Percentiles rank a stretch among this genome's conserved stretches.
Evolutionary conservation across 176 grass and related monocot genomes (phyloP).

Genomic region (Areca catechu): DNA sequence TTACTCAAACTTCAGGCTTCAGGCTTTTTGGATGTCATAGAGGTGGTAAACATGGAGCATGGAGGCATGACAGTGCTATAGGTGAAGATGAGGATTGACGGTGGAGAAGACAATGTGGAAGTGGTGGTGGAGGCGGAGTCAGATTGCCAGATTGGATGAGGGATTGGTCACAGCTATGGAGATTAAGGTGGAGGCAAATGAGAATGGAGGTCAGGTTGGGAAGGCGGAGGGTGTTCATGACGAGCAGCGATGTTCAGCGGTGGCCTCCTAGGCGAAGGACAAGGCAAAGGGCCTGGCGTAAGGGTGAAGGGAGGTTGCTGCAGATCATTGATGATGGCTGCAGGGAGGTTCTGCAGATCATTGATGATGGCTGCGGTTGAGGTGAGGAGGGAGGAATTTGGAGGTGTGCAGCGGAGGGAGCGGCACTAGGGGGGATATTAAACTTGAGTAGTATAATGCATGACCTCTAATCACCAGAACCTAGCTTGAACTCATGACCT

Average conservation of each 20-base stretch:
- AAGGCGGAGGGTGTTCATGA: not conserved
- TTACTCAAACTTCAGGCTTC: no score
- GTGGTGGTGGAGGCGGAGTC: constrained; percentile 29
- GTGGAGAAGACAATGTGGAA: constrained; percentile 40
- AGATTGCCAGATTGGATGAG: constrained; percentile 26
- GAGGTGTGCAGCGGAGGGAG: no score
- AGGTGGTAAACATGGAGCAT: constrained; percentile 24
- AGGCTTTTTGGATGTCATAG: not conserved
- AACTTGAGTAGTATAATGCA: no score
- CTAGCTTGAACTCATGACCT: no score
- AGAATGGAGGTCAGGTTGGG: not conserved
- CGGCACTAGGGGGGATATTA: no score
- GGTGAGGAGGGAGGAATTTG: not conserved
- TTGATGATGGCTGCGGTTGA: constrained; percentile 2
- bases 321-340: not conserved
- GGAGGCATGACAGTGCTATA: constrained; percentile 24
- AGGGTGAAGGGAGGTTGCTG: not conserved
- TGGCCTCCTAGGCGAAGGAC: constrained; percentile 20
- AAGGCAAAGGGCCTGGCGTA: constrained; percentile 11
- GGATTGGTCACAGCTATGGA: not conserved
- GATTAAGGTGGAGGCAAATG: not conserved
- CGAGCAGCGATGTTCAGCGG: constrained; percentile 20
- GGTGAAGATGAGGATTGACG: constrained; percentile 18
- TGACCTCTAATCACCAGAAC: no score
- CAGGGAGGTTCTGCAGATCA: not conserved